These are phyloP conservation scores for Thraustochytrium sp. DNA, from an alignment of 352 stramenopile species.

Conservation along the genomic window DNA sequence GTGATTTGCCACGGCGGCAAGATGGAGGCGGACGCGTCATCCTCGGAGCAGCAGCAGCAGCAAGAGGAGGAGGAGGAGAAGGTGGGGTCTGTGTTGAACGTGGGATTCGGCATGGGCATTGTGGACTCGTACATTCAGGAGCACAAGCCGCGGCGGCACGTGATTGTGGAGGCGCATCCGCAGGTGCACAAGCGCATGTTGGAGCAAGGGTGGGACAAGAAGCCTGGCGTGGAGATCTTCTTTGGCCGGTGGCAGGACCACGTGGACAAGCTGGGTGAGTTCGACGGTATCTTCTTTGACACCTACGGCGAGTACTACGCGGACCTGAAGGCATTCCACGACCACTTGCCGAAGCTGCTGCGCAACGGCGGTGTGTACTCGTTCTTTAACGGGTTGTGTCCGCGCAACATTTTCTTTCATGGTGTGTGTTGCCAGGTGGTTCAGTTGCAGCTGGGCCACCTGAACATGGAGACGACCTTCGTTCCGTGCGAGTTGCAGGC, in stretches of 20 bases:
- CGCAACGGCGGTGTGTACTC: slow-evolving; percentile 65
- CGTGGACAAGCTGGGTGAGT: slow-evolving; percentile 55
- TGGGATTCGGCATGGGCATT: slow-evolving; percentile 72
- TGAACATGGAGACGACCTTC: slow-evolving; percentile 64
- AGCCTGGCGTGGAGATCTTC: slow-evolving; percentile 59
- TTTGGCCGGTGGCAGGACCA: slow-evolving; percentile 67
- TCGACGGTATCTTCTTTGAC: slow-evolving; percentile 73
- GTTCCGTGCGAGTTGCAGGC: slow-evolving; percentile 54
- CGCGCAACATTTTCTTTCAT: slow-evolving; percentile 75
- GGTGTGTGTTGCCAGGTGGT: slow-evolving; percentile 58
- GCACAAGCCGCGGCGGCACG: slow-evolving; percentile 26
- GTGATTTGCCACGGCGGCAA: slow-evolving; percentile 28
- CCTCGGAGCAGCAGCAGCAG: background rate
- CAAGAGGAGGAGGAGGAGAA: background rate
- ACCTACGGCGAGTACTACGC: slow-evolving; percentile 70
- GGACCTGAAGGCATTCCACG: slow-evolving; percentile 70
- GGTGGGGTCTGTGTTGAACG: slow-evolving; percentile 59
- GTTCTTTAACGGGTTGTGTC: slow-evolving; percentile 72
- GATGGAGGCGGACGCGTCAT: background rate
- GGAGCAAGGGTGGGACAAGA: slow-evolving; percentile 60
- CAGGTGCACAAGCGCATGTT: slow-evolving; percentile 64
- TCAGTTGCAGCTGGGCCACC: slow-evolving; percentile 55
- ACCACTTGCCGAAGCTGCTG: slow-evolving; percentile 55
- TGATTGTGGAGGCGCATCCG: slow-evolving; percentile 69
- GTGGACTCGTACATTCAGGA: slow-evolving; percentile 64